These are phyloP conservation scores for Pythium scleroteichum DNA, from an alignment of 352 stramenopile species.

Conservation along the genomic window DNA sequence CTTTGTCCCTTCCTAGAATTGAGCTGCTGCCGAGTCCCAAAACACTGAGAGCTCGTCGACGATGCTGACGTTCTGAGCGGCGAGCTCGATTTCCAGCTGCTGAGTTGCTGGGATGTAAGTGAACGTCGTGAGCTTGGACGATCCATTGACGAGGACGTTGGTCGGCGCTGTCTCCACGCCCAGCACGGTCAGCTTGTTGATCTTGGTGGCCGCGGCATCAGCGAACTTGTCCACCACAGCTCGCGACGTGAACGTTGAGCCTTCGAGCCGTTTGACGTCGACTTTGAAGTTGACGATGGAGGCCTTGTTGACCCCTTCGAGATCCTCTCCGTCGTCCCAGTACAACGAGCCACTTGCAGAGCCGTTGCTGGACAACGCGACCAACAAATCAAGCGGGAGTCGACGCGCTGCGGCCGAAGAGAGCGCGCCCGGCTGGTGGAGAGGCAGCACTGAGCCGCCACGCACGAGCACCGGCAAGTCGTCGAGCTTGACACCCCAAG, in stretches of 20 bases:
- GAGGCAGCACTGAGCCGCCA: constrained; percentile 45
- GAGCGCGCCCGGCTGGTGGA: constrained; percentile 43
- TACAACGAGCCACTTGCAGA: constrained; percentile 46
- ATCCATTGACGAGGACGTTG: constrained; percentile 10
- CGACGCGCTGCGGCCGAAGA: constrained; percentile 44
- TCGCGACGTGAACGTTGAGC: constrained; percentile 21
- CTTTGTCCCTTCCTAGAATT: too few species aligned
- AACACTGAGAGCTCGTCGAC: too few species aligned
- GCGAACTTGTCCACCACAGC: constrained; percentile 23
- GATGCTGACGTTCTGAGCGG: neutral
- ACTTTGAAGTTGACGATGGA: constrained; percentile 40
- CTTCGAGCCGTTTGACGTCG: neutral
- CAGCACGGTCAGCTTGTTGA: constrained; percentile 33
- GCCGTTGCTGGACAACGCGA: constrained; percentile 32
- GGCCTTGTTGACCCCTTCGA: constrained; percentile 28
- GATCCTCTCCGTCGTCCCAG: constrained; percentile 51
- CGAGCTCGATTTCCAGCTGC: constrained; percentile 29
- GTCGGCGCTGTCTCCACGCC: constrained; percentile 13
- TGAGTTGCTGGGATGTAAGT: constrained; percentile 22
- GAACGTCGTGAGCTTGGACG: constrained; percentile 1
- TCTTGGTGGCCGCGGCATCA: constrained; percentile 16
- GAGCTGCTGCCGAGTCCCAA: too few species aligned
- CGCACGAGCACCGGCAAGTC: constrained; percentile 63
- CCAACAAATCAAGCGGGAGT: constrained; percentile 49
- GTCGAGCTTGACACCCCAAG: constrained; percentile 43